phyloP scores from a whole-genome alignment of 2,329 filamentous ascomycete genomes.

The Beauveria medogensis region DNA sequence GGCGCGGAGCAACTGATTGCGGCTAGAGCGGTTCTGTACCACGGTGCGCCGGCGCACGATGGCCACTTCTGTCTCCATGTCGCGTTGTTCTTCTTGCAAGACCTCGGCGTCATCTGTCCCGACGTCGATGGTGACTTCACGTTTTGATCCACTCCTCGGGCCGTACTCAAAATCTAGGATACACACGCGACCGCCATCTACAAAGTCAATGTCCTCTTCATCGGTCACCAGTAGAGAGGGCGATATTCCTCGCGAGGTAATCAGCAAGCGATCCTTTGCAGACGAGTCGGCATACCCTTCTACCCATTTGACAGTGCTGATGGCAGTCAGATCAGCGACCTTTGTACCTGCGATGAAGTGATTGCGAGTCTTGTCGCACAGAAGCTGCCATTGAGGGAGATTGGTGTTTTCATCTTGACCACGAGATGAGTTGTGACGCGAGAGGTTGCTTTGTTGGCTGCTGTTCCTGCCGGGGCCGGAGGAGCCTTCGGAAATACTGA shows the following conservation, averaged over 20 bases:
- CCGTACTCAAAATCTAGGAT: slow-evolving; percentile 68
- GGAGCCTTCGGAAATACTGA: slow-evolving; percentile 15
- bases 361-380: slow-evolving; percentile 62
- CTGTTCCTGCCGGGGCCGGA: slow-evolving; percentile 23
- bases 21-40: slow-evolving; percentile 47
- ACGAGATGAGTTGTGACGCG: slow-evolving; percentile 25
- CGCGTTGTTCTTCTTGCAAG: slow-evolving; percentile 64
- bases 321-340: slow-evolving; percentile 55
- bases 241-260: slow-evolving; percentile 63
- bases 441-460: slow-evolving; percentile 21
- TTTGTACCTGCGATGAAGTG: slow-evolving; percentile 61
- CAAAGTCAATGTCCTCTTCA: slow-evolving; percentile 64
- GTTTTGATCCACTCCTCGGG: slow-evolving; percentile 43
- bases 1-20: slow-evolving; percentile 40
- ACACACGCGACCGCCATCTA: slow-evolving; percentile 68
- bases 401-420: slow-evolving; percentile 24
- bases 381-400: slow-evolving; percentile 59
- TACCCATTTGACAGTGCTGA: slow-evolving; percentile 67
- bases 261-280: slow-evolving; percentile 52
- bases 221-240: slow-evolving; percentile 50
- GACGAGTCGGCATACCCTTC: slow-evolving; percentile 41
- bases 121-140: slow-evolving; percentile 62
- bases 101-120: slow-evolving; percentile 62
- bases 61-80: slow-evolving; percentile 70
- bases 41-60: slow-evolving; percentile 69